Evolutionary conservation across 1,284 basidiomycete species (phyloP), one percentile per base, ranked within the genome.

Genomic region (Cryptococcus sp.): DNA sequence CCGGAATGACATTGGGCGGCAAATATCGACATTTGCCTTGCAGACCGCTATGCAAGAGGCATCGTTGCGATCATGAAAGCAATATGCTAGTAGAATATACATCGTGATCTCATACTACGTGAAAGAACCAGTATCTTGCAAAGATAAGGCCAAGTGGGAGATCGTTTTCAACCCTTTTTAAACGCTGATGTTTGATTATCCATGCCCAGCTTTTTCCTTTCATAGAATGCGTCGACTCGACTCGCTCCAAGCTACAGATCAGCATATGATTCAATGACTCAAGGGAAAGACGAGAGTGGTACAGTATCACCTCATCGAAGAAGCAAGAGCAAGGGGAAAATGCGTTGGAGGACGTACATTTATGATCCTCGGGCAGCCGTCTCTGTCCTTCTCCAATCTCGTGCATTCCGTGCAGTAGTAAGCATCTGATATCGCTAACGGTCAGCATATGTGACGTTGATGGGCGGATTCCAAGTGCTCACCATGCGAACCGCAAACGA

Each of bases 291-390:
- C 5, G 18, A 12, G 16, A 5, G 14, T 14, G 43, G 14, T n/a
- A 5, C 22, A 26, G 19, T 10, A 24, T 31, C 5, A 43, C 5
- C 24, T 5, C 4, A 41, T 18, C 4, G 22, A 11, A 11, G 19
- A 5, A 22, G n/a, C 6, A 22, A 33, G 18, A 14, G 36, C 25
- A 19, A 26, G 10, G n/a, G 25, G 19, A 24, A 23, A n/a, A 31
- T 12, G 24, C 14, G n/a, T 5, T 22, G 16, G 7, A 21, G 4
- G 7, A 62, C 65, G 57, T 51, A 68, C 64, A 55, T 98, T 98
- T 62, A 98, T 91, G 59, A 98, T 95, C 79, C 97, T 97, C 1
- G 93, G 93, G 76, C 95, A 99, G 0, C 95, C 95, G 68, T 99
- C 95, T 26, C 95, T 78, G 66, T 97, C 94, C 68, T 98, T 98